Evolutionary conservation across 257 asterid species (phyloP).

Genomic region (Catharanthus roseus): DNA sequence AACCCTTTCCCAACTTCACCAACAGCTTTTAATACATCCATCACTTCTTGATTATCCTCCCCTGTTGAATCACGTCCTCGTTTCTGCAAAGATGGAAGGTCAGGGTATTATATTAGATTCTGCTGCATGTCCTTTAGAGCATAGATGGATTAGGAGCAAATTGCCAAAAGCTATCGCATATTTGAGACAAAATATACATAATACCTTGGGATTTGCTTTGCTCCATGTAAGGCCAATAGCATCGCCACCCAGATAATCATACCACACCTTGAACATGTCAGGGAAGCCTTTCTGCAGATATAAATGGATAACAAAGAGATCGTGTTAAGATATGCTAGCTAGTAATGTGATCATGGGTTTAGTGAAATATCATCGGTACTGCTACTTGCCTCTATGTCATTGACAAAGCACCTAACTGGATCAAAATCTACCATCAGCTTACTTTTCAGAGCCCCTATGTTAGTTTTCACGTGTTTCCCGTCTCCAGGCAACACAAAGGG

Average conservation of each 20-base stretch:
- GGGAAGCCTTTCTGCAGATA: slow-evolving; percentile 61
- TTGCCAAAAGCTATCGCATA: background rate
- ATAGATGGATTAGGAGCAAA: background rate
- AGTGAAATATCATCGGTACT: background rate
- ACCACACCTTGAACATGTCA: slow-evolving; percentile 76
- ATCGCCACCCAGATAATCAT: slow-evolving; percentile 86
- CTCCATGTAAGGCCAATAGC: slow-evolving; percentile 85
- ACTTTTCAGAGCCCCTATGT: slow-evolving; percentile 43
- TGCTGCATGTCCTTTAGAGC: background rate
- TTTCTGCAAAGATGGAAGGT: slow-evolving; percentile 50
- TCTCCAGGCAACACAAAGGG: slow-evolving; percentile 59
- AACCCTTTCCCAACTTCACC: slow-evolving; percentile 87
- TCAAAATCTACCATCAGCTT: slow-evolving; percentile 92
- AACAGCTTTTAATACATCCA: slow-evolving; percentile 49
- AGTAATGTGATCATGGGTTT: background rate
- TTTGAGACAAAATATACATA: background rate
- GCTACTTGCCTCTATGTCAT: slow-evolving; percentile 71
- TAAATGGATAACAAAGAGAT: slow-evolving; percentile 10
- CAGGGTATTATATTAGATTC: background rate
- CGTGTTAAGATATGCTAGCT: background rate
- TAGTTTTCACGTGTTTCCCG: slow-evolving; percentile 37
- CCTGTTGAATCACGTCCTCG: slow-evolving; percentile 48
- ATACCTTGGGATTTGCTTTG: slow-evolving; percentile 55
- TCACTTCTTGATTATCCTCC: slow-evolving; percentile 34
- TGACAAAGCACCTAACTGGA: slow-evolving; percentile 58